Evolutionary conservation across 176 grass and related monocot genomes (phyloP).

Genomic region (Triticum turgidum): DNA sequence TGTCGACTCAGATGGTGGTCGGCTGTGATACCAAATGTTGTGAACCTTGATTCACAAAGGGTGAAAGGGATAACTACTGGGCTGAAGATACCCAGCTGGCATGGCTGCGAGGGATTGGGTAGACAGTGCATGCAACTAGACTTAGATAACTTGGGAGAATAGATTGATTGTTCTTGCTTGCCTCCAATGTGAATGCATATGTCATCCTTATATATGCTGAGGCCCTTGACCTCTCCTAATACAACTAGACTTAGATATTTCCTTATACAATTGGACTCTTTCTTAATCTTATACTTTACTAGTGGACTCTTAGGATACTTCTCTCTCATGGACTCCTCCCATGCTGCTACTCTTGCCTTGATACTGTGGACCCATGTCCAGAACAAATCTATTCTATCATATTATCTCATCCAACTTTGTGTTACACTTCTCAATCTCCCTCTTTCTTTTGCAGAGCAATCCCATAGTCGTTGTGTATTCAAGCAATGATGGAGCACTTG

Average conservation of each 20-base stretch:
- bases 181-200: background rate
- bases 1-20: background rate
- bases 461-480: slow-evolving; percentile 70
- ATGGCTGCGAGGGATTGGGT: background rate
- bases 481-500: slow-evolving; percentile 72
- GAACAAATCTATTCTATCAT: background rate
- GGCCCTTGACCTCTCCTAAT: background rate
- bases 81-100: background rate
- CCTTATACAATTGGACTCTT: background rate
- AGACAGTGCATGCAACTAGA: background rate
- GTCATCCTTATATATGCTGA: background rate
- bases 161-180: background rate
- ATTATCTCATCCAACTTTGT: background rate
- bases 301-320: background rate
- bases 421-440: slow-evolving; percentile 22
- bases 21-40: background rate
- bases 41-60: background rate
- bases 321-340: background rate
- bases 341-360: background rate
- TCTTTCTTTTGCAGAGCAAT: slow-evolving; percentile 53
- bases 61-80: background rate
- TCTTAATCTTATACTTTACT: background rate
- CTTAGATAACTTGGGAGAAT: background rate
- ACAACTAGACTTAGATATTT: background rate
- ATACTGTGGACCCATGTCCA: background rate